Conservation (phyloP, 1,284 basidiomycete species). For the Irpex sp. region DNA sequence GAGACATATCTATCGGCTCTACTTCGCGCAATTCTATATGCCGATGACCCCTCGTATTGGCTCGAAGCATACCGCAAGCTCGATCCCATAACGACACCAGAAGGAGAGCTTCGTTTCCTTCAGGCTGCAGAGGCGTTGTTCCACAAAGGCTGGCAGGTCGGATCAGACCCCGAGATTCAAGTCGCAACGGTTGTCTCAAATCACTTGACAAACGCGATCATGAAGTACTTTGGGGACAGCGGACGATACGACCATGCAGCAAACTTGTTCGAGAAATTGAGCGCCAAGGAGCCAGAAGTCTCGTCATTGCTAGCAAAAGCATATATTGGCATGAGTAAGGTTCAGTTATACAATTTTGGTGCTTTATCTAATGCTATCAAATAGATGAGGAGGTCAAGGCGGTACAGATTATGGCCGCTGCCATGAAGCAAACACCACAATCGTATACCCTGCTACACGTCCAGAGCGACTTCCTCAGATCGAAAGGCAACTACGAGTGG, state of each 20-base stretch:
- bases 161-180: constrained; percentile 97
- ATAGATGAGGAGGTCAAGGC: constrained; percentile 97
- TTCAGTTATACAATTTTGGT: not conserved
- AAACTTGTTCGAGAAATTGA: constrained; percentile 92
- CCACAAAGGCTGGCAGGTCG: constrained; percentile 97
- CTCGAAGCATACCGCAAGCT: constrained; percentile 94
- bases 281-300: constrained; percentile 85
- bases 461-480: constrained; percentile 90
- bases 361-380: not conserved
- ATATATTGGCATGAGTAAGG: constrained; percentile 97
- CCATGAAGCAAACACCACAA: constrained; percentile 83
- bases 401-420: constrained; percentile 87
- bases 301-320: constrained; percentile 84
- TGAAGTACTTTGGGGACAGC: constrained; percentile 97
- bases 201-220: constrained; percentile 90
- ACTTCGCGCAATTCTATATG: constrained; percentile 89
- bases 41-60: constrained; percentile 90
- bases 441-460: constrained; percentile 93
- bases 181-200: constrained; percentile 98
- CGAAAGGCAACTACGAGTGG: constrained; percentile 85
- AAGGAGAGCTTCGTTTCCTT: constrained; percentile 88
- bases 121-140: constrained; percentile 91
- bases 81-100: constrained; percentile 89
- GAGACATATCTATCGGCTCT: constrained; percentile 96
- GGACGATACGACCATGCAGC: constrained; percentile 87